Evolutionary conservation across 257 asterid species (phyloP), one percentile per base, ranked within the genome.

Genomic region (Ehretia macrophylla): DNA sequence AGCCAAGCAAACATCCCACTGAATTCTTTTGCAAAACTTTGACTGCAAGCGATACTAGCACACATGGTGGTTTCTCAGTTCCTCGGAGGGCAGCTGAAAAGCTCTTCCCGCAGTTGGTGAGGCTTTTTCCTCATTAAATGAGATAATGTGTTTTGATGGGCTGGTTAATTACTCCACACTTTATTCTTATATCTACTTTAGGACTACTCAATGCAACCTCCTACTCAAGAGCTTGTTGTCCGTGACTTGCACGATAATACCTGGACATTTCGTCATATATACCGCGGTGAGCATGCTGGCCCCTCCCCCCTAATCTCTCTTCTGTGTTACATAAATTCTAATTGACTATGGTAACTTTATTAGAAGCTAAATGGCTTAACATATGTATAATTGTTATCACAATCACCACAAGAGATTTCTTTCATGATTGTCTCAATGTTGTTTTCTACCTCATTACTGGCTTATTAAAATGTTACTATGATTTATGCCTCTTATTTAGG

Each of bases 1-100:
- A 79, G 73, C 74, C 88, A 17, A 79, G 90, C 44, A 86, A 78
- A 71, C 97, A 92, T 72, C 98, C 98, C 10, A 76, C 90, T 4
- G 98, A 92, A 32, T 88, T 92, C 79, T 92, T 92, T 77, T 92
- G 98, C 82, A 92, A 92, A 76, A 92, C 97, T 11, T 68, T 92
- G 75, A 92, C 98, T 4, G 95, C 96, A 32, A 91, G 98, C 64
- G 98, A 91, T 67, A 91, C 98, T 14, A 91, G 98, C 81, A 92
- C 97, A 5, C 98, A 92, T 23, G 98, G 98, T 23, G 98, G 98
- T 35, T 92, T 92, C 72, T 92, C 98, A 1, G 98, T 92, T 59
- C 98, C 98, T 39, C 83, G 97, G 19, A 76, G 97, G 65, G 96
- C 98, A 54, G 98, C 98, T 8, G 98, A 92, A 60, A 92, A 92